A percentile compares a stretch with the other conserved stretches of the same genome.
Conservation (phyloP, 352 stramenopile species). For the Globisporangium rhizosaccharum region DNA sequence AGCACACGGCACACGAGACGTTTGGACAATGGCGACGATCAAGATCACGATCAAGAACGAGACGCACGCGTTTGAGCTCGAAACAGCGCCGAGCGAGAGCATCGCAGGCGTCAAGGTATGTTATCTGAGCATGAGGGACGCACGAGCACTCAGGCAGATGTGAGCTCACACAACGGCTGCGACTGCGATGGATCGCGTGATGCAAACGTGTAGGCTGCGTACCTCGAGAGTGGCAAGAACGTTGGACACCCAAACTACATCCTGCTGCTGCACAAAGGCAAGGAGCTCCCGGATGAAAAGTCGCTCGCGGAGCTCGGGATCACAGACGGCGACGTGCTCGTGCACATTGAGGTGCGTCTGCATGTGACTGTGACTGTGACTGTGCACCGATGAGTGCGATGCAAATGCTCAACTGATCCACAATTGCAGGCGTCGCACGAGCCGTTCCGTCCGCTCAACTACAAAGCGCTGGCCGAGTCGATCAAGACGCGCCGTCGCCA, state of each 20-base stretch:
- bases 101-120: conserved; percentile 76
- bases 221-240: conserved; percentile 71
- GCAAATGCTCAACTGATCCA: not conserved
- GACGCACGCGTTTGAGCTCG: conserved; percentile 50
- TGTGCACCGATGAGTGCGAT: not conserved
- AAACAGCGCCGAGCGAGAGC: conserved; percentile 64
- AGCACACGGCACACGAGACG: not conserved
- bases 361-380: not conserved
- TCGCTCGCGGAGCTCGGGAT: conserved; percentile 74
- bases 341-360: conserved; percentile 68
- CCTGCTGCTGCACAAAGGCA: conserved; percentile 81
- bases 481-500: conserved; percentile 75
- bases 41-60: conserved; percentile 84
- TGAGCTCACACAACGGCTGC: not conserved
- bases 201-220: conserved; percentile 34
- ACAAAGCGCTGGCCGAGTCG: conserved; percentile 72
- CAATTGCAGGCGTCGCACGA: conserved; percentile 49
- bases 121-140: not conserved
- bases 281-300: conserved; percentile 84
- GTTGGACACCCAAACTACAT: conserved; percentile 71
- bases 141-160: not conserved
- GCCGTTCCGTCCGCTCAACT: conserved; percentile 85
- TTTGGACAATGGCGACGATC: conserved; percentile 33
- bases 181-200: not conserved
- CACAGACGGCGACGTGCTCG: conserved; percentile 69